Evolutionary conservation across 768 basidiomycete genomes (phyloP), one percentile per base, ranked within the genome.

Genomic region (Daedalea quercina): DNA sequence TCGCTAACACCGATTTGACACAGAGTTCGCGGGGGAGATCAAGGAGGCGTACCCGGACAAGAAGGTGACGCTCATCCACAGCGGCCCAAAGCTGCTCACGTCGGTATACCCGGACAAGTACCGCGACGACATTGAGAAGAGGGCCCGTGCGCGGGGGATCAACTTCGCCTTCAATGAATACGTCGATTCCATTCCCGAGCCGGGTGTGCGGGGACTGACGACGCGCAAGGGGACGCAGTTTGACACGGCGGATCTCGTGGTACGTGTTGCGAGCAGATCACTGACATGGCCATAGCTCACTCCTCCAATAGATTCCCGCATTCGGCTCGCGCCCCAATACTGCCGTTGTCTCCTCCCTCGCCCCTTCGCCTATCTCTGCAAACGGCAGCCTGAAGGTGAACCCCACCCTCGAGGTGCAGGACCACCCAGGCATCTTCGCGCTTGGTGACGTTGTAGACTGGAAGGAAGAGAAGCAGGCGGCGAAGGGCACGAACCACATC

Each of bases 41-140:
- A 67, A 66, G 25, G 73, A 78, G 42, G 59, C 62, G 2, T 72
- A 68, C 50, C 73, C 76, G 3, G 70, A 52, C 24, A 71, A 66
- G 63, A 82, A 77, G 55, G 73, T 87, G 15, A 84, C 83, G 17
- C 73, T 88, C 44, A 76, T 88, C 9, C 86, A 87, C 11, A 70
- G 73, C 24, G 68, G 74, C n/a, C 47, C 56, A 1, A 64, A 73
- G n/a, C 74, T 85, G 33, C 69, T 87, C 54, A 84, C 84, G 55
- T 63, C 70, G 4, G 65, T 73, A 0, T 87, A 87, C 60, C 76
- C 82, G 0, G 61, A 70, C 9, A 74, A 75, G 47, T 79, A 78
- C 65, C 76, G 86, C 47, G 72, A 70, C 24, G 71, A 66, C 22
- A 60, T 81, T 1, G 75, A 74, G 46, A 64, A 68, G 2, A 69